Evolutionary conservation across 2,329 filamentous ascomycete species (phyloP).

Genomic region (Alternaria ethzedia): DNA sequence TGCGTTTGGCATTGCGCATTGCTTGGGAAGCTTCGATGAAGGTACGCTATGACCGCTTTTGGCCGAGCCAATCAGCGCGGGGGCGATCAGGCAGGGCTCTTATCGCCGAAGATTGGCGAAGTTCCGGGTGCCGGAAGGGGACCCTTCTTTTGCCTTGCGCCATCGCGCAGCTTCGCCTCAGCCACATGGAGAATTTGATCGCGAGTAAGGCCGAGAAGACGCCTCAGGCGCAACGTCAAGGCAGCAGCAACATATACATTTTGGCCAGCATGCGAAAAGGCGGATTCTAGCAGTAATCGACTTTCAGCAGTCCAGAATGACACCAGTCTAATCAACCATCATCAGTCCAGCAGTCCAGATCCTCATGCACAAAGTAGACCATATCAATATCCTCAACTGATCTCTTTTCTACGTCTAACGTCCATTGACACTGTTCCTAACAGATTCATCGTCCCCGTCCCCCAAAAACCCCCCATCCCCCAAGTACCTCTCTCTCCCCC

Average conservation of each 20-base stretch:
- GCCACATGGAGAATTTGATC: not conserved
- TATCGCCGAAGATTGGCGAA: conserved; percentile 15
- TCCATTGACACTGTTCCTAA: no score
- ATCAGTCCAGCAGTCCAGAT: no score
- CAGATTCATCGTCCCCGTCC: conserved; percentile 18
- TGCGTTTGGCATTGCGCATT: not conserved
- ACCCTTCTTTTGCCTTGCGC: conserved; percentile 7
- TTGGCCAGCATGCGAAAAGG: no score
- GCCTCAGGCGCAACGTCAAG: not conserved
- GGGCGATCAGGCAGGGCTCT: conserved; percentile 8
- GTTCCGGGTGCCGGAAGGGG: not conserved
- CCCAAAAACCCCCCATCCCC: conserved; percentile 66
- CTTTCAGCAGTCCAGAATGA: no score
- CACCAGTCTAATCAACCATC: no score
- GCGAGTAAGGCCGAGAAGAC: not conserved
- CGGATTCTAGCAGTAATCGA: no score
- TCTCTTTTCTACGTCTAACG: no score
- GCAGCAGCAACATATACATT: not conserved
- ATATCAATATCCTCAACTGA: no score
- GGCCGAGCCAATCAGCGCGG: conserved; percentile 1
- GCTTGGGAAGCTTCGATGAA: conserved; percentile 11
- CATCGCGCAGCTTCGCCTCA: not conserved
- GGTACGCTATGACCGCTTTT: not conserved
- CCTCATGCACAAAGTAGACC: no score
- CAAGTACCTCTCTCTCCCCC: conserved; percentile 70